These are phyloP conservation scores for Hemerocallis citrina DNA, from an alignment of 106 monocot genomes.

Conservation along the genomic window DNA sequence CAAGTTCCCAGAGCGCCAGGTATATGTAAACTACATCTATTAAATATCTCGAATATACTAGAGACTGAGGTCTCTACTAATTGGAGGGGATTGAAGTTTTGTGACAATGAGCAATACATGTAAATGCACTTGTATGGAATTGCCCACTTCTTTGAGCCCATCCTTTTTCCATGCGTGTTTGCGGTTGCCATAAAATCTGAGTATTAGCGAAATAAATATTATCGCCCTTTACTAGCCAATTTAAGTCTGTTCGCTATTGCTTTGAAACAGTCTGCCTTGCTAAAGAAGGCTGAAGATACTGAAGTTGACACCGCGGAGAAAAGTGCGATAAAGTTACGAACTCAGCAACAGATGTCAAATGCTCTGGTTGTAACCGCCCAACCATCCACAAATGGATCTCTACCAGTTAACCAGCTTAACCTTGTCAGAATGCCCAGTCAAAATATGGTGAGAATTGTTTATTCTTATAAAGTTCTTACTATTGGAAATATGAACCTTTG, in stretches of 20 bases:
- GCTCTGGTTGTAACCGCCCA: slow-evolving; percentile 82
- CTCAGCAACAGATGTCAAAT: slow-evolving; percentile 91
- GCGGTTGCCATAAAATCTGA: too few species aligned
- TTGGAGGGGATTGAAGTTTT: too few species aligned
- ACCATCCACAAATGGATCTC: slow-evolving; percentile 60
- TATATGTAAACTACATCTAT: slow-evolving; percentile 22
- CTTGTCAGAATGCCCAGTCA: slow-evolving; percentile 74
- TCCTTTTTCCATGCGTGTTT: too few species aligned
- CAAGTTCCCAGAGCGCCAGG: slow-evolving; percentile 97
- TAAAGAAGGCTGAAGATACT: slow-evolving; percentile 89
- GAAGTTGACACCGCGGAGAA: slow-evolving; percentile 97
- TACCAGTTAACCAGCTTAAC: slow-evolving; percentile 44
- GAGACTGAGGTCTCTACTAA: too few species aligned
- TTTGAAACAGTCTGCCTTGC: slow-evolving; percentile 65
- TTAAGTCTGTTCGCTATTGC: neutral
- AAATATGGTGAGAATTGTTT: slow-evolving; percentile 47
- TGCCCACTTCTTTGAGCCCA: too few species aligned
- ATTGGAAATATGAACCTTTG: neutral
- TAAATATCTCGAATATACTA: too few species aligned
- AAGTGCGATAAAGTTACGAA: slow-evolving; percentile 88
- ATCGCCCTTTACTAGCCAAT: neutral
- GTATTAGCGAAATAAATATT: too few species aligned
- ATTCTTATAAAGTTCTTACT: neutral
- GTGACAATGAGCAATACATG: too few species aligned
- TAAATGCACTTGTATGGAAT: too few species aligned